These are phyloP conservation scores for Gossypium davidsonii DNA, from an alignment of 441 rosid species.

Conservation along the genomic window DNA sequence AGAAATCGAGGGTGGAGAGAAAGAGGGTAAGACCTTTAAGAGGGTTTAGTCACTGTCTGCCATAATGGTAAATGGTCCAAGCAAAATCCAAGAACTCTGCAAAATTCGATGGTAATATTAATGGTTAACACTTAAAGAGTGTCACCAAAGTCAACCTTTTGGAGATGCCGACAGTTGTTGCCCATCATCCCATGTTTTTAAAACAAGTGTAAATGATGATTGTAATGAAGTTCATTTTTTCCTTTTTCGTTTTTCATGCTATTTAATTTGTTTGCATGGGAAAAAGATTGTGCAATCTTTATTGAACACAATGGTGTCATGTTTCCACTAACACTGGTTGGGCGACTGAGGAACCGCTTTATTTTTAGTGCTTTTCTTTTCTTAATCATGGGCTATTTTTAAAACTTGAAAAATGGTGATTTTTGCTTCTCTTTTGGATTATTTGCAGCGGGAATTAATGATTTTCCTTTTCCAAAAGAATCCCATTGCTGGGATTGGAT, in stretches of 20 bases:
- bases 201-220: background rate
- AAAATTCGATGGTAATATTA: conserved; percentile 25
- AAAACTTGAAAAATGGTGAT: background rate
- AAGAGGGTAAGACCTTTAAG: background rate
- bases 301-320: background rate
- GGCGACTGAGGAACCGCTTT: conserved; percentile 6
- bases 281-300: background rate
- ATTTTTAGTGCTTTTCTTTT: conserved; percentile 1
- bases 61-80: conserved; percentile 23
- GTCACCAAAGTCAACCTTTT: conserved; percentile 33
- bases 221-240: background rate
- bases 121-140: conserved; percentile 20
- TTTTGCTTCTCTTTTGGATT: conserved; percentile 33
- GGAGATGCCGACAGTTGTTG: conserved; percentile 36
- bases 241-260: background rate
- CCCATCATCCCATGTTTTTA: conserved; percentile 21
- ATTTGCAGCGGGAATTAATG: conserved; percentile 13
- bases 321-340: conserved; percentile 1
- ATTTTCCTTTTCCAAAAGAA: background rate
- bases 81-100: conserved; percentile 11
- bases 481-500: conserved; percentile 19
- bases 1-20: background rate
- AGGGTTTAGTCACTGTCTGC: conserved; percentile 15
- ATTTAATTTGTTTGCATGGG: background rate
- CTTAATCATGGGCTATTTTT: background rate